phyloP scores from a whole-genome alignment of 2,329 filamentous ascomycete species.

The Talaromyces sp. region DNA sequence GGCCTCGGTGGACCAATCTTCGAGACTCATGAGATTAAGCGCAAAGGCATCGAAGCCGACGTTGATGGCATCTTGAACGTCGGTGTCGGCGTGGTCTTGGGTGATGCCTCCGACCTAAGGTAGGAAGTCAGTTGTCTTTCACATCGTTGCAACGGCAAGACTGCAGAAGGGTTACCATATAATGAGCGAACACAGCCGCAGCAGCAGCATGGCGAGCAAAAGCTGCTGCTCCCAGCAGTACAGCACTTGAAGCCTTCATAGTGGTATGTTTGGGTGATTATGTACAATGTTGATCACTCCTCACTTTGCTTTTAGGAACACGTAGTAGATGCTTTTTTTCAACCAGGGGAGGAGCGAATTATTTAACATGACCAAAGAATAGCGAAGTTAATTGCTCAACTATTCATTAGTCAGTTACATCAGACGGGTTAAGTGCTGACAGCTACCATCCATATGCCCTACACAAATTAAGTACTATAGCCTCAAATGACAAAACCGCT shows the following conservation, averaged over 20 bases:
- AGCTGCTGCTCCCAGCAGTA: conserved; percentile 4
- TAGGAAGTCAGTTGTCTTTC: not conserved
- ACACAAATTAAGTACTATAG: not conserved
- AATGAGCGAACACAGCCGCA: conserved; percentile 18
- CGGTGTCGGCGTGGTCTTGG: conserved; percentile 19
- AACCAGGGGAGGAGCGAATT: not conserved
- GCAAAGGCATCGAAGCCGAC: conserved; percentile 36
- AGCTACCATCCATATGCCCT: not conserved
- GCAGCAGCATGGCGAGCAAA: conserved; percentile 9
- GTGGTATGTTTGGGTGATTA: not conserved
- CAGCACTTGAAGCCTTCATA: not conserved
- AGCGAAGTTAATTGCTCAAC: not conserved
- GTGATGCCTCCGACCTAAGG: conserved; percentile 23
- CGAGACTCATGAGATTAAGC: conserved; percentile 29
- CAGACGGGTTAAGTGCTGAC: not conserved
- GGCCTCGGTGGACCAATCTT: conserved; percentile 28
- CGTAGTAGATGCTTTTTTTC: not conserved
- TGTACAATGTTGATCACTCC: not conserved
- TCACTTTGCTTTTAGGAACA: not conserved
- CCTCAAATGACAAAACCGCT: not conserved
- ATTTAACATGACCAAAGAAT: not conserved
- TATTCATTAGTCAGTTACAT: not conserved
- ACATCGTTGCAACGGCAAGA: not conserved
- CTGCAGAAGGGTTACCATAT: conserved; percentile 14
- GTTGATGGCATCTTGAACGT: conserved; percentile 24